phyloP scores from a whole-genome alignment of 1,284 basidiomycete species.

The Erythrobasidium hasegawianum region DNA sequence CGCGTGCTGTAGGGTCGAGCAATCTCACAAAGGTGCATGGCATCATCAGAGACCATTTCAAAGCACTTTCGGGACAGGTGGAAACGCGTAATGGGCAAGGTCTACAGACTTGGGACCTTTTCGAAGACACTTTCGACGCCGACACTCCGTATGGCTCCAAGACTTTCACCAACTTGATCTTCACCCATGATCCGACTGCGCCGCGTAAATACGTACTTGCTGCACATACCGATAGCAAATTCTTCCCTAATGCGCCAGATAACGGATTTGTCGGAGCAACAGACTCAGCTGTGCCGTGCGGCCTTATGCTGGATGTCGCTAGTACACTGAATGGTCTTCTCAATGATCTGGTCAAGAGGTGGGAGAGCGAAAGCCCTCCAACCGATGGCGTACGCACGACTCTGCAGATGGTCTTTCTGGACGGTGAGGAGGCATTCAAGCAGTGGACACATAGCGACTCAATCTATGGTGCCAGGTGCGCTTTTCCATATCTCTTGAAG shows the following conservation, averaged over 20 bases:
- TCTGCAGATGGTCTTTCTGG: slow-evolving; percentile 92
- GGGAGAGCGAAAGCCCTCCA: slow-evolving; percentile 55
- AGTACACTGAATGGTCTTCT: slow-evolving; percentile 71
- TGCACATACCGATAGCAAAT: slow-evolving; percentile 96
- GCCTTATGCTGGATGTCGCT: slow-evolving; percentile 85
- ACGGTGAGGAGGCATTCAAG: slow-evolving; percentile 94
- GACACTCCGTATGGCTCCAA: slow-evolving; percentile 79
- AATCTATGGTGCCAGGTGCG: slow-evolving; percentile 84
- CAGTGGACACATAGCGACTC: slow-evolving; percentile 87
- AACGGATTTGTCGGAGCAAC: slow-evolving; percentile 96
- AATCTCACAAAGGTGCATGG: slow-evolving; percentile 41
- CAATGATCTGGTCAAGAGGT: slow-evolving; percentile 55
- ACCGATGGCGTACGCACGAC: slow-evolving; percentile 70
- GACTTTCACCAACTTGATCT: slow-evolving; percentile 84
- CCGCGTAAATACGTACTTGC: slow-evolving; percentile 76
- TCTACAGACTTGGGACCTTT: slow-evolving; percentile 31
- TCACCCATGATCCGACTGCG: slow-evolving; percentile 86
- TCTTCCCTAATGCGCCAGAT: slow-evolving; percentile 64
- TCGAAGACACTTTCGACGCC: slow-evolving; percentile 65
- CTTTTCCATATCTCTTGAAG: too few relatives aligned
- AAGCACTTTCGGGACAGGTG: slow-evolving; percentile 30
- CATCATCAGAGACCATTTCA: slow-evolving; percentile 37
- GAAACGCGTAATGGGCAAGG: background rate
- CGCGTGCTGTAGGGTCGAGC: slow-evolving; percentile 38
- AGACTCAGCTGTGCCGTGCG: slow-evolving; percentile 93